Base-by-base conservation (phyloP, 192 early-diverging fungal genomes). In the Coemansia sp. region DNA sequence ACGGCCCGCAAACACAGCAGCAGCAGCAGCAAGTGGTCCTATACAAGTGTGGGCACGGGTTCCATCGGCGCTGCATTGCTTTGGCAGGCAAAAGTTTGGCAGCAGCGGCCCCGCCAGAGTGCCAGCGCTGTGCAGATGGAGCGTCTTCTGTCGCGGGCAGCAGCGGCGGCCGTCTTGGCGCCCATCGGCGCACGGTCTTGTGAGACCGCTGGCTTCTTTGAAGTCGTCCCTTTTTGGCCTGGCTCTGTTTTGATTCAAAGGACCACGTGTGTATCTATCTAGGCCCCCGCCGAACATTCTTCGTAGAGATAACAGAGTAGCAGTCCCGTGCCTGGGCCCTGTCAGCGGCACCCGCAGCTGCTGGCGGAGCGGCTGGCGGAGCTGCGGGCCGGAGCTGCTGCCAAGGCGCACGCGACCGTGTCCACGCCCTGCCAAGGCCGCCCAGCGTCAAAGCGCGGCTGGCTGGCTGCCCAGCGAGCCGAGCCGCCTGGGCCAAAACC, bases 41-140 rank as follows among this genome's bases (percentile, higher is more conserved):
- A 43, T 72, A 64, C 56, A 72, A 56, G 47, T 72, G 68, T 35
- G 61, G 60, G 9, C 68, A 72, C 33, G 56, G 61, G 30, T 64
- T 51, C 37, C 68, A 72, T 23, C 50, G 37, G 25, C 44, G 21
- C 38, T 72, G 68, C 49, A 39, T 60, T 38, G 47, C 18, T 40
- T 27, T 28, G 44, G 42, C 29, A 33, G 35, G 26, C 30, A 20
- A 10, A 26, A 25, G 13, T 17, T 28, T 30, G 32, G 41, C 30
- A 16, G 38, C 47, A 25, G 38, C 26, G 30, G 17, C 33, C 31
- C 20, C 19, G 47, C 65, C 37, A 7, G 52, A 44, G 23, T 68
- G 66, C 36, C 19, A 22, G 44, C 50, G 20, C 16, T 68, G 66
- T 26, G 38, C 49, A 13, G 39, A 52, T 18, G 25, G 18, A n/a